A percentile compares a stretch with the other conserved stretches of the same genome.
These are phyloP conservation scores for Agastache rugosa DNA, from an alignment of 257 asterid genomes.

Conservation along the genomic window DNA sequence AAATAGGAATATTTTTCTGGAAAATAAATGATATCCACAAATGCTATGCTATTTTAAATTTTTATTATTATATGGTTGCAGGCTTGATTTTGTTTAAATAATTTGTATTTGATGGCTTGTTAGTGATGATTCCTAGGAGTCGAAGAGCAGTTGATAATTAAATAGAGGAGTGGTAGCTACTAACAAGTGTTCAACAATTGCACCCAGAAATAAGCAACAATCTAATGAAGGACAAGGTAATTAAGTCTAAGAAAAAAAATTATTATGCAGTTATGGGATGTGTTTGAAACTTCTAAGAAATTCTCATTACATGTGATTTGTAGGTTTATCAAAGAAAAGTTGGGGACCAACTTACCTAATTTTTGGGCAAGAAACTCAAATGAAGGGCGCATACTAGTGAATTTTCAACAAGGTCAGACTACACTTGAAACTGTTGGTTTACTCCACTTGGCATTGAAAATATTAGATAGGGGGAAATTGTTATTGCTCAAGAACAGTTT, in stretches of 20 bases:
- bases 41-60: background rate
- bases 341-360: background rate
- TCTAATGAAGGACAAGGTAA: too few relatives aligned
- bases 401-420: background rate
- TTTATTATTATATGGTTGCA: background rate
- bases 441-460: background rate
- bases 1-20: constrained; percentile 6
- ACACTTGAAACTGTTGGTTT: background rate
- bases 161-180: too few relatives aligned
- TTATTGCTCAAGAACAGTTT: too few relatives aligned
- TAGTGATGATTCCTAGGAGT: too few relatives aligned
- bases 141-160: too few relatives aligned
- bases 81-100: constrained; percentile 6
- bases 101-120: background rate
- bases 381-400: background rate
- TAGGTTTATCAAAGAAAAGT: background rate
- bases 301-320: background rate
- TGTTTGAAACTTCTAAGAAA: too few relatives aligned
- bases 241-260: too few relatives aligned
- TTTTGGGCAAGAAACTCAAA: background rate
- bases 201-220: too few relatives aligned
- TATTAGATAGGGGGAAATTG: too few relatives aligned
- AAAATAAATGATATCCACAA: background rate
- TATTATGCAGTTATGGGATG: too few relatives aligned
- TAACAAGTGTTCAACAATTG: too few relatives aligned